Conservation (phyloP, 192 early-diverging fungal genomes). For the Coemansia aciculifera region DNA sequence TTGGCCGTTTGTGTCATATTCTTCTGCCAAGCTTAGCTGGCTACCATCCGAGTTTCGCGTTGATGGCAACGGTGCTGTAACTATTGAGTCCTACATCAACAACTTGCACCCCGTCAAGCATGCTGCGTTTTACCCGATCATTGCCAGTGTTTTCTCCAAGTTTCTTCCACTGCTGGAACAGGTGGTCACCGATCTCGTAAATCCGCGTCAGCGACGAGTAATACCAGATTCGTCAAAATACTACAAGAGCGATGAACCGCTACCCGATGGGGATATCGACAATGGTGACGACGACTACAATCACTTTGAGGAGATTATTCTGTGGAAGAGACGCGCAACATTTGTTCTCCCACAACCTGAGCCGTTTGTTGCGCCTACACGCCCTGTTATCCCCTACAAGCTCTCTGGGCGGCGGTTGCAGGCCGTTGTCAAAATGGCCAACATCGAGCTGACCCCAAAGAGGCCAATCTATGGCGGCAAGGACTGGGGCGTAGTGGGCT, state of each 20-base stretch:
- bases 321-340: too few species aligned
- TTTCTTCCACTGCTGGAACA: slow-evolving; percentile 63
- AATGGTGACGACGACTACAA: background rate
- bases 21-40: slow-evolving; percentile 57
- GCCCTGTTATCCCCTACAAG: too few species aligned
- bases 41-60: slow-evolving; percentile 61
- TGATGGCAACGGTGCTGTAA: slow-evolving; percentile 30
- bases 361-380: too few species aligned
- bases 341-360: too few species aligned
- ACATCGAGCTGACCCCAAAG: too few species aligned
- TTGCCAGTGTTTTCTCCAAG: slow-evolving; percentile 39
- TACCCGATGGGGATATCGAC: too few species aligned
- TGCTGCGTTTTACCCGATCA: slow-evolving; percentile 45
- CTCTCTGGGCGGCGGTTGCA: slow-evolving; percentile 40
- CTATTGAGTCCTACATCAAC: slow-evolving; percentile 64
- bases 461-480: too few species aligned
- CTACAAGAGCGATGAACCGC: background rate
- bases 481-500: too few species aligned
- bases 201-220: background rate
- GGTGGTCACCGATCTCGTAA: slow-evolving; percentile 18
- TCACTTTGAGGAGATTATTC: background rate
- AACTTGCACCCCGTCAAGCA: slow-evolving; percentile 58
- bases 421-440: slow-evolving; percentile 68
- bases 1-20: slow-evolving; percentile 2
- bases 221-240: background rate